A percentile compares a stretch with the other conserved stretches of the same genome.
phyloP scores from a whole-genome alignment of 2,329 filamentous ascomycete genomes.

The Phyllosticta citribraziliensis region DNA sequence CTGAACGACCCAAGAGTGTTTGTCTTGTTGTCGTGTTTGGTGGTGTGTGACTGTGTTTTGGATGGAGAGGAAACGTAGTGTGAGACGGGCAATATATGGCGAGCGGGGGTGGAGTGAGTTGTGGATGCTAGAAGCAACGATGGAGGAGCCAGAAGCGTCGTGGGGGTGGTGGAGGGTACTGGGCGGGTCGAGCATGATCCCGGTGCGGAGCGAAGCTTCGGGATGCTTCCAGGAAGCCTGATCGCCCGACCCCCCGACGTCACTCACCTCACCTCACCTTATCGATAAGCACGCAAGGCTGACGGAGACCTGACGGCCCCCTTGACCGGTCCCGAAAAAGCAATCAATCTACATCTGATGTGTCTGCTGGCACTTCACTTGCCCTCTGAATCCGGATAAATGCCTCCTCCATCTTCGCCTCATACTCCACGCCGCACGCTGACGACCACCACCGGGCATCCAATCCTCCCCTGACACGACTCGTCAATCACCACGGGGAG shows the following conservation, averaged over 20 bases:
- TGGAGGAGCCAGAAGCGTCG: neutral
- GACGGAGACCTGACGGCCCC: neutral
- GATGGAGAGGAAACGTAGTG: neutral
- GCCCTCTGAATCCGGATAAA: neutral
- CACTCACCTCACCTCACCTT: neutral
- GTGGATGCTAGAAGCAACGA: conserved; percentile 1
- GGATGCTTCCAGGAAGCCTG: conserved; percentile 2
- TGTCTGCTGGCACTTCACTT: too few relatives aligned
- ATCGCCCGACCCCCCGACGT: neutral
- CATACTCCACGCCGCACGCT: neutral
- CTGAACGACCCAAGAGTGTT: neutral
- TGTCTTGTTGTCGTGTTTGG: neutral
- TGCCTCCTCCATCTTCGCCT: too few relatives aligned
- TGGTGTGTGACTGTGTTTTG: neutral
- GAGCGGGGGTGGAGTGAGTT: neutral
- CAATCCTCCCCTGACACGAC: neutral
- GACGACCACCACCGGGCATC: neutral
- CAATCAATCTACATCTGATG: too few relatives aligned
- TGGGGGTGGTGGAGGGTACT: neutral
- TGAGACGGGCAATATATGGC: conserved; percentile 4
- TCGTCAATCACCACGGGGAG: neutral
- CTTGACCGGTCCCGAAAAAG: neutral
- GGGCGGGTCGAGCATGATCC: conserved; percentile 3
- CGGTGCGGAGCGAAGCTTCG: conserved; percentile 1
- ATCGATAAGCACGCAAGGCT: conserved; percentile 5